Conservation (phyloP, 2,329 filamentous ascomycete genomes). For the Ciborinia camelliae region DNA sequence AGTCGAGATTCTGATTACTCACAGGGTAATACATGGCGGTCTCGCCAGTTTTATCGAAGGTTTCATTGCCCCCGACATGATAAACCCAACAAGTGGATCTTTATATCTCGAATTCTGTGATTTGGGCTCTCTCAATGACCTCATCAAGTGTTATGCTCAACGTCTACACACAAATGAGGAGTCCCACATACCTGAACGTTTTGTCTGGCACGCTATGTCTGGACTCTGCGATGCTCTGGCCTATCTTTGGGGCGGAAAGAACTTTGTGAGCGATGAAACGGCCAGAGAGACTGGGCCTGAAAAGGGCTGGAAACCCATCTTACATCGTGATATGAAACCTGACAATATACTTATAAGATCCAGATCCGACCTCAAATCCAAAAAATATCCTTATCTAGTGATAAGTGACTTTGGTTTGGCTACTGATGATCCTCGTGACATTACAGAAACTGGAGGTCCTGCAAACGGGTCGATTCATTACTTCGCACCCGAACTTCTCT, state of each 20-base stretch:
- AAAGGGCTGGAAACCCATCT: constrained; percentile 28
- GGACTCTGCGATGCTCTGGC: constrained; percentile 33
- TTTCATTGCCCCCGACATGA: constrained; percentile 22
- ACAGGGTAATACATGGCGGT: constrained; percentile 26
- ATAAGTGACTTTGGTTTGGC: constrained; percentile 35
- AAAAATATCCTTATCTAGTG: constrained; percentile 32
- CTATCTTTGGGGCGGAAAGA: constrained; percentile 29
- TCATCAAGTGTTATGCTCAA: constrained; percentile 26
- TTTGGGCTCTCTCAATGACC: constrained; percentile 29
- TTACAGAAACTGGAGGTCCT: not conserved
- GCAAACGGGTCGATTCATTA: constrained; percentile 23
- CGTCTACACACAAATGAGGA: constrained; percentile 11
- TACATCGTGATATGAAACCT: constrained; percentile 36
- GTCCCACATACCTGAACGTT: constrained; percentile 27
- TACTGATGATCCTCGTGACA: constrained; percentile 23
- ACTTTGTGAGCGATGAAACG: constrained; percentile 15
- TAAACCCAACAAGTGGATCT: constrained; percentile 21
- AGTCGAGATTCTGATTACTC: constrained; percentile 30
- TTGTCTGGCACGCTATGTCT: constrained; percentile 34
- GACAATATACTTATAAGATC: constrained; percentile 35
- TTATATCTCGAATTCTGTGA: constrained; percentile 36
- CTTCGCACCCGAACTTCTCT: constrained; percentile 31
- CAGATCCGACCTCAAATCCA: constrained; percentile 24
- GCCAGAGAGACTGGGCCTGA: not conserved
- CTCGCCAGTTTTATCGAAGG: constrained; percentile 27